Evolutionary conservation across 2,329 filamentous ascomycete genomes (phyloP).

Genomic region (Stromatinia cepivora): DNA sequence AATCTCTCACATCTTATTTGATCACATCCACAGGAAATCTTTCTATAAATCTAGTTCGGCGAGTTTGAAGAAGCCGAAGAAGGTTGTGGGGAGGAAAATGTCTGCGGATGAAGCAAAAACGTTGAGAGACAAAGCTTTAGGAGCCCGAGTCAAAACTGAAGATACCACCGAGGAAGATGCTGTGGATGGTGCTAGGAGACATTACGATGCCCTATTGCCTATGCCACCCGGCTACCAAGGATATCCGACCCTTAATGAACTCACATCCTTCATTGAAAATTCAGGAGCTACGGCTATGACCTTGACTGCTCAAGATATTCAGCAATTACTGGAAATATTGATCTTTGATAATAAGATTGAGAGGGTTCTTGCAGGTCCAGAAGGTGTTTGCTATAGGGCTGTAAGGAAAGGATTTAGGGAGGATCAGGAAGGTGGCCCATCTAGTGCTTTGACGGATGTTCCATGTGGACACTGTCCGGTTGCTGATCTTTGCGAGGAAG

Average conservation of each 20-base stretch:
- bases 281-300: slow-evolving; percentile 70
- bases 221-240: slow-evolving; percentile 65
- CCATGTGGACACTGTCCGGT: slow-evolving; percentile 93
- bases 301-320: slow-evolving; percentile 71
- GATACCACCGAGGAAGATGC: slow-evolving; percentile 30
- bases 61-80: slow-evolving; percentile 52
- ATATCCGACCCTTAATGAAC: slow-evolving; percentile 78
- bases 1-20: slow-evolving; percentile 71
- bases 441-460: slow-evolving; percentile 68
- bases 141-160: slow-evolving; percentile 23
- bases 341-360: slow-evolving; percentile 86
- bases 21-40: slow-evolving; percentile 69
- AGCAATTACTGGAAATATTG: slow-evolving; percentile 83
- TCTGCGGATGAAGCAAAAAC: slow-evolving; percentile 46
- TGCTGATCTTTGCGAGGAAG: slow-evolving; percentile 87
- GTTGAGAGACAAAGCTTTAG: slow-evolving; percentile 32
- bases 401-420: slow-evolving; percentile 35
- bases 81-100: slow-evolving; percentile 51
- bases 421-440: slow-evolving; percentile 44
- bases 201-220: slow-evolving; percentile 45
- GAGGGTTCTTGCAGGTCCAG: slow-evolving; percentile 45
- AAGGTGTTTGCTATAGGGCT: slow-evolving; percentile 42
- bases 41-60: slow-evolving; percentile 58
- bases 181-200: slow-evolving; percentile 23
- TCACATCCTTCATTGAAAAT: slow-evolving; percentile 72